Base-by-base conservation (phyloP, 352 stramenopile species). In the Pythium oligandrum region DNA sequence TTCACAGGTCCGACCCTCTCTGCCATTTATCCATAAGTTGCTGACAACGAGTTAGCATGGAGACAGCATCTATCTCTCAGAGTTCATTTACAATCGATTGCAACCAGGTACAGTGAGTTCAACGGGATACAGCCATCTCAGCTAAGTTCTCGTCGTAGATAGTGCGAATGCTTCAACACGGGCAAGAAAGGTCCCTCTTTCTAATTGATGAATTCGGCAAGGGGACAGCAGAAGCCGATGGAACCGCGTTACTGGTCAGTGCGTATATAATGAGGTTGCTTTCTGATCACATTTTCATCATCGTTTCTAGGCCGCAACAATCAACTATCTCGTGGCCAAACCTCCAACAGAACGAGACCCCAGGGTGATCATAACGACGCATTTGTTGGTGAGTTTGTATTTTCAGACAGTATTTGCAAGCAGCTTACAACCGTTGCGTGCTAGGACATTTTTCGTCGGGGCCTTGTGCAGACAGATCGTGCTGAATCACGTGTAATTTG, bases 21-120 rank as follows among this genome's bases (percentile, higher is more conserved):
- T 26, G 17, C 17, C 17, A 26, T 26, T 26, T 26, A 26, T 26
- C 17, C 17, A 26, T 26, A 26, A 26, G 17, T 26, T 26, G 17
- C 17, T 26, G 17, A 26, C 17, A 26, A 3, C 30, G 26, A 26
- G 48, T 33, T 35, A 92, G 84, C 55, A 74, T 93, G 61, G 85
- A 95, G 61, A 90, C 81, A 32, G 74, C 70, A 6, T 75, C 68
- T 35, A 65, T 89, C 10, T 83, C 77, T 2, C 83, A 93, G 44
- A 93, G 83, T 52, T 93, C 85, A 4, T 95, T 95, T 48, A 93
- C 85, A 5, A 93, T 95, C 37, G 85, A 95, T 61, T 93, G 81
- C 63, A 88, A 78, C 32, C 85, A 95, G 70, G 85, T 93, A 58
- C 17, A 26, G 17, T 26, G 17, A 26, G 17, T 26, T 26, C 17